Evolutionary conservation across 495 filamentous ascomycete species (phyloP).

Genomic region (Evernia prunastri): DNA sequence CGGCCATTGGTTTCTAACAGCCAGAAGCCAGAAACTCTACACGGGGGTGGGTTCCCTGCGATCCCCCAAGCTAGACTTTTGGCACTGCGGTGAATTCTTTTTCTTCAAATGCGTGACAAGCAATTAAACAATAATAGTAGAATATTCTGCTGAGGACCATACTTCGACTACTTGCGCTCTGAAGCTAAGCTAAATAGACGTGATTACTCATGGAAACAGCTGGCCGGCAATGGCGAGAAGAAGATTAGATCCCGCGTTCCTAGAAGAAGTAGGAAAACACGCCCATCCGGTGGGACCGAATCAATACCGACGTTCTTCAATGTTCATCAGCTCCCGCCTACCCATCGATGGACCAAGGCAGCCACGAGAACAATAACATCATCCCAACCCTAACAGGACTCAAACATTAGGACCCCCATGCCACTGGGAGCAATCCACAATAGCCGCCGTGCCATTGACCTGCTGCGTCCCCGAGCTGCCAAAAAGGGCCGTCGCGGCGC

Average conservation of each 20-base stretch:
- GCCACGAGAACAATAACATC: neutral
- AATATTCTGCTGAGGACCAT: neutral
- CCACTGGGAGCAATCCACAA: constrained; percentile 27
- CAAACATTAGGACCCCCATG: constrained; percentile 2
- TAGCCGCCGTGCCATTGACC: constrained; percentile 30
- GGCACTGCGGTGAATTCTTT: too few relatives aligned
- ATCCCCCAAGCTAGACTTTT: neutral
- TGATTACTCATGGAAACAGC: neutral
- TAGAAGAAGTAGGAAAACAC: neutral
- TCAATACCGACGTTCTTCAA: neutral
- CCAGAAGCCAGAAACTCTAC: too few relatives aligned
- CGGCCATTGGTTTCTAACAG: too few relatives aligned
- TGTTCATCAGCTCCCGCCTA: neutral
- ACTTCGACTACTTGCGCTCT: neutral
- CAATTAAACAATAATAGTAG: neutral
- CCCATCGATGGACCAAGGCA: neutral
- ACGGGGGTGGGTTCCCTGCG: neutral
- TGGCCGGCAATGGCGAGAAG: neutral
- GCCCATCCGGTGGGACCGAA: neutral
- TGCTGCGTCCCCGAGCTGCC: constrained; percentile 27
- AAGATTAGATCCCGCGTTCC: neutral
- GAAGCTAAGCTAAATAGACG: neutral
- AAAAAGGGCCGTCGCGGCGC: constrained; percentile 32
- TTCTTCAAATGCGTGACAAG: neutral
- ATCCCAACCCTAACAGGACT: neutral